Base-by-base conservation (phyloP, 306 rosid genomes). In the Elaeagnus macrophylla region DNA sequence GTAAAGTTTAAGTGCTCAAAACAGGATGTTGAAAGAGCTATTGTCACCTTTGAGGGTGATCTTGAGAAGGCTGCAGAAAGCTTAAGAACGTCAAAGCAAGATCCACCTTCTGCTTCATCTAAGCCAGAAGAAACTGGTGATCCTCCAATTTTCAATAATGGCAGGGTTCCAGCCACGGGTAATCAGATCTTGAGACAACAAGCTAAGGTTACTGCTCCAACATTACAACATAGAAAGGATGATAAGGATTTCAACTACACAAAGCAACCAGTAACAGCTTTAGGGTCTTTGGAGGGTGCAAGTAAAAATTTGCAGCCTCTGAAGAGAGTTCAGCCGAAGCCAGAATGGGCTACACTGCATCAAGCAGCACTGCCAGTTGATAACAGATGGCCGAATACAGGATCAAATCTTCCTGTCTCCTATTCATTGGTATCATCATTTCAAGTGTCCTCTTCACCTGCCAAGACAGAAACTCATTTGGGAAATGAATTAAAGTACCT, bases 1-100 rank as follows among this genome's bases (percentile, higher is more conserved):
- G 62, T 64, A 38, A 73, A 76, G 71, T 75, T 57, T 57, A 72
- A 71, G 52, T 93, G 88, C 76, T 80, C 94, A 13, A 93, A 77
- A 70, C 99, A 84, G 71, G 99, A 93, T 66, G 95, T 93, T 65
- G 99, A 93, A 75, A 87, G 95, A 82, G 94, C 81, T 47, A 39
- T 93, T 43, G 96, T 93, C 58, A 41, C 77, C 44, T 77, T 76
- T 72, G 95, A 87, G 59, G 99, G 99, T 63, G 95, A 93, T 75
- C 88, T 87, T 68, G 86, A 88, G 60, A 80, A 82, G 77, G 85
- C 94, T 52, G 89, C 82, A 7, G 90, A 82, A 70, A 63, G 71
- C 74, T 75, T 93, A 74, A 82, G 86, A 73, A 73, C 67, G 14
- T 36, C 61, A 55, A 93, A 79, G 80, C 79, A 73, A 37, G 89